Evolutionary conservation across 352 stramenopile species (phyloP).

Genomic region (Globisporangium nunn): DNA sequence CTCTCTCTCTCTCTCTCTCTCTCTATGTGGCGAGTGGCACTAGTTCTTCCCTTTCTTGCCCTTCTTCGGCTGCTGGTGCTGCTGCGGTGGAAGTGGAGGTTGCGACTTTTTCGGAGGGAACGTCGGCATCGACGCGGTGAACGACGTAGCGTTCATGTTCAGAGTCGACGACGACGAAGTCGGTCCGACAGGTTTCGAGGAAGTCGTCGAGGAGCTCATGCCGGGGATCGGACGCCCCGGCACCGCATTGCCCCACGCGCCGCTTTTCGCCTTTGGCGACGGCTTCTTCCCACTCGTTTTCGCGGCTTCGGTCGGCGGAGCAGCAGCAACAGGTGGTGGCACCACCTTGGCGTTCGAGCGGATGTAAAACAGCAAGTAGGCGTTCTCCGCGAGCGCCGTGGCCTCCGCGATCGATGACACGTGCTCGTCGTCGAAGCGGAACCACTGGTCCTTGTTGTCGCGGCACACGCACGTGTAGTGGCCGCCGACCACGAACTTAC

Average conservation of each 20-base stretch:
- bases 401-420: slow-evolving; percentile 69
- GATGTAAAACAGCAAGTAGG: slow-evolving; percentile 80
- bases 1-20: neutral
- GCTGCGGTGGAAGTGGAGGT: neutral
- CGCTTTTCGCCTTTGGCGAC: slow-evolving; percentile 1
- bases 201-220: neutral
- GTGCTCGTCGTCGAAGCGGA: slow-evolving; percentile 78
- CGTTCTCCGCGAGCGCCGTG: slow-evolving; percentile 60
- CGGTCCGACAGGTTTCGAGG: neutral
- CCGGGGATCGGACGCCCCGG: neutral
- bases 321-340: neutral
- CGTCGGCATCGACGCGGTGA: neutral
- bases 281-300: neutral
- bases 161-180: neutral
- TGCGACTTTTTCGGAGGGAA: neutral
- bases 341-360: slow-evolving; percentile 29
- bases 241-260: neutral
- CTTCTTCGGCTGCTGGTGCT: neutral
- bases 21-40: neutral
- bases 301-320: neutral
- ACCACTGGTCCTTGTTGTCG: slow-evolving; percentile 87
- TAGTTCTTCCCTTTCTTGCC: neutral
- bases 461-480: slow-evolving; percentile 82
- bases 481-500: slow-evolving; percentile 71
- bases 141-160: neutral